phyloP scores from a whole-genome alignment of 192 early-diverging fungal species.

The Jimgerdemannia lactiflua region DNA sequence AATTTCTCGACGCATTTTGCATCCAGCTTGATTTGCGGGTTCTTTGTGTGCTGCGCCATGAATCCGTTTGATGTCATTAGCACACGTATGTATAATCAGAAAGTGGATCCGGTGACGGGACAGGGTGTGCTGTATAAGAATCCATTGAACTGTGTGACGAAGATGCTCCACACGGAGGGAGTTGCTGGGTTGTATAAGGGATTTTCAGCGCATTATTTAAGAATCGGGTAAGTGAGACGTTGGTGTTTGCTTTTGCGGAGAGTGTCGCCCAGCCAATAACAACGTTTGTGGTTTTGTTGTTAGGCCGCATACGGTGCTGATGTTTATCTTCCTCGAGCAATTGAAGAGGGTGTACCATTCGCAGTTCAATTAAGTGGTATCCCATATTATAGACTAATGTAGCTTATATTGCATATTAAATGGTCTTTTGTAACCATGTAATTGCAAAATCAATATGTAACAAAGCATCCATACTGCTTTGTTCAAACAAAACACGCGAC shows the following conservation, averaged over 20 bases:
- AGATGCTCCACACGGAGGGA: conserved; percentile 83
- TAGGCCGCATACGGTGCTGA: conserved; percentile 88
- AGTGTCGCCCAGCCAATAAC: not conserved
- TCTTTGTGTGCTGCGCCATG: conserved; percentile 89
- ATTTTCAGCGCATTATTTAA: conserved; percentile 85
- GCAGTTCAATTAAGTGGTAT: conserved; percentile 7
- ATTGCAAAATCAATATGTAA: too few species aligned
- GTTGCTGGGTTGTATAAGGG: conserved; percentile 88
- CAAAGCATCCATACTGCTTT: too few species aligned
- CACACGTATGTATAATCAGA: conserved; percentile 95
- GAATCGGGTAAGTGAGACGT: conserved; percentile 68
- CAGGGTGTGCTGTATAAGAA: conserved; percentile 77
- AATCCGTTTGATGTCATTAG: conserved; percentile 97
- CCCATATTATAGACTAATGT: not conserved
- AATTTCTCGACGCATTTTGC: conserved; percentile 68
- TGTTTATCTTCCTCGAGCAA: conserved; percentile 90
- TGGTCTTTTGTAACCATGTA: too few species aligned
- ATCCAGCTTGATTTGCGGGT: conserved; percentile 75
- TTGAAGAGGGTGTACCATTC: conserved; percentile 29
- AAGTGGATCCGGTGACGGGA: conserved; percentile 51
- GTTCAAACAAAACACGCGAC: too few species aligned
- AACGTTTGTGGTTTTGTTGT: conserved; percentile 4
- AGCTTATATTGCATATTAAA: too few species aligned
- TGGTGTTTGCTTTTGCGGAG: conserved; percentile 2
- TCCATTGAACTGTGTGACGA: conserved; percentile 82